Base-by-base conservation (phyloP, 2,329 filamentous ascomycete species). In the Sporothrix pseudoabietina region DNA sequence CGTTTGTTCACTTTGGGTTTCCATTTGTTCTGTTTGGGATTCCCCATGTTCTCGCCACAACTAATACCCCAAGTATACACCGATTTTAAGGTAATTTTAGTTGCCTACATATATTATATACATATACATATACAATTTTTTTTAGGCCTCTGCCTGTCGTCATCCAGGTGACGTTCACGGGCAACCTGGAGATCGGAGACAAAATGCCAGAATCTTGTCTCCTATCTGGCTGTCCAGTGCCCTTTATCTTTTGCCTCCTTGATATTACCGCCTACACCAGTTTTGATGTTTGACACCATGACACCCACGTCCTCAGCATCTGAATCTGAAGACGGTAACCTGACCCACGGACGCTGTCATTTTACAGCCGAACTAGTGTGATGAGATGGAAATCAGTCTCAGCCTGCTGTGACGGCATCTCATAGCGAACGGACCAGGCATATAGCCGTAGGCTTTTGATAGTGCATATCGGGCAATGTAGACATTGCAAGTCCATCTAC, bases 131-230 rank as follows among this genome's bases (percentile, higher is more conserved):
- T 26, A 26, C 26, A 26, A 4, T 2, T 35, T 8, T 35, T 35
- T 8, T 35, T 35, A 65, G 30, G 70, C 70, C 70, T 65, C 69
- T 71, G 63, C 41, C 26, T 63, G 69, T 71, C 69, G 69, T 63
- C 69, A 71, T 52, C 69, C 12, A 14, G 7, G 30, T 59, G 54
- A 71, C 54, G 52, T 59, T 61, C n/a, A 44, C n/a, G 35, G 59
- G 39, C 41, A 54, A 54, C 19, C 22, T 54, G 8, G n/a, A n/a
- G 3, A n/a, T 26, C 35, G n/a, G 59, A 65, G 39, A 44, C 35
- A 41, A 44, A 63, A 63, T 63, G 35, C 9, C 2, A 6, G 3
- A 44, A 7, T 26, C 35, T 35, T 63, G 59, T 12, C 35, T 63
- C n/a, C 39, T 44, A 35, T 30, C 41, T 65, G 35, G 35, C 35